Evolutionary conservation across 2,329 filamentous ascomycete species (phyloP), one percentile per base, ranked within the genome.

Genomic region (Didymella glomerata): DNA sequence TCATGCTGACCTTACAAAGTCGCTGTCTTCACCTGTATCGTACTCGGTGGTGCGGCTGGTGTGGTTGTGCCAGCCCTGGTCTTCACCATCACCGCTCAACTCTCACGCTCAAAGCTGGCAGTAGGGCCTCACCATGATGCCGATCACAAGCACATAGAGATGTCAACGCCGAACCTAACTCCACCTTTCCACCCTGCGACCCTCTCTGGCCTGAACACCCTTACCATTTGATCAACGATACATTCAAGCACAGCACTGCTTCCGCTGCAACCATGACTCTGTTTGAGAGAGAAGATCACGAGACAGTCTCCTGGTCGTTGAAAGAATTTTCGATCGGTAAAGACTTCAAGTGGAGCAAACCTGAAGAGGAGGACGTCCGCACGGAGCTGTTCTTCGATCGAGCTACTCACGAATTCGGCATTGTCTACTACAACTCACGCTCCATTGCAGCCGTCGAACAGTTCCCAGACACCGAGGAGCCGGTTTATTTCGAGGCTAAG

Each of bases 321-420:
- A 32, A 52, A 2, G 59, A 57, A 0, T 65, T 69, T 20, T 18
- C 53, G 0, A 38, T 68, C 2, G 42, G 36, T 2, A 58, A 61
- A 9, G 61, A 64, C 8, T 54, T 63, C 30, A 64, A 27, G 4
- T 63, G 50, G 0, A 3, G 48, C 0, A 54, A 41, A 0, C 30
- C 40, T 30, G 22, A 48, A 14, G 20, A 48, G 2, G 30, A 16
- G 22, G 32, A 48, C 13, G 46, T 38, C 13, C 30, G 30, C 0
- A 45, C 54, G 2, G 16, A 18, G 1, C 20, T 71, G 0, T 44
- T 63, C 1, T 48, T 70, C 0, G 69, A 71, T 13, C 64, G 61
- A 3, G 57, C 54, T 0, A 68, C 65, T 24, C 38, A 54, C 0
- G 67, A 70, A 2, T 65, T 70, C 8, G 68, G 68, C 10, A 30